A percentile compares a stretch with the other conserved stretches of the same genome.
These are phyloP conservation scores for Debaryomycetaceae sp. DNA, from an alignment of 1,139 yeast genomes.

Conservation along the genomic window DNA sequence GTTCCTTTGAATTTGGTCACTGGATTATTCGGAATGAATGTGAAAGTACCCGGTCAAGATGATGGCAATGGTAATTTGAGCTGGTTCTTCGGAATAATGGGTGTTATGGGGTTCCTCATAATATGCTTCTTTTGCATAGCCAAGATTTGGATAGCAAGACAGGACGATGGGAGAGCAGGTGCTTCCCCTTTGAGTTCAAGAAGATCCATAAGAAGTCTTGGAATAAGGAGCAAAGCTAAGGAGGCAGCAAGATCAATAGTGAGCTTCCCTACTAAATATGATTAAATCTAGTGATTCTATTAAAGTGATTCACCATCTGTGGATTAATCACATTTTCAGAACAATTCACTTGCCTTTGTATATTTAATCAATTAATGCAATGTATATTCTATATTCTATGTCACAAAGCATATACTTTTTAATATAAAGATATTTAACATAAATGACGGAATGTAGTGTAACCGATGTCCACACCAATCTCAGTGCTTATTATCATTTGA, in stretches of 20 bases:
- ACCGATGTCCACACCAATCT: no score
- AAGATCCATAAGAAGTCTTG: slow-evolving; percentile 44
- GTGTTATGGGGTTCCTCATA: slow-evolving; percentile 13
- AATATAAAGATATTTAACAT: no score
- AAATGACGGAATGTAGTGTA: no score
- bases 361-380: not conserved
- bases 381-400: not conserved
- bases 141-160: slow-evolving; percentile 12
- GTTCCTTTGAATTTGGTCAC: slow-evolving; percentile 21
- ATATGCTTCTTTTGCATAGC: slow-evolving; percentile 9
- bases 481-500: no score
- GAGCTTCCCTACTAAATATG: slow-evolving; percentile 41
- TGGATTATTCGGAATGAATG: slow-evolving; percentile 25
- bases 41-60: slow-evolving; percentile 17
- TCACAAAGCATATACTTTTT: no score
- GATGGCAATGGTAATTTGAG: slow-evolving; percentile 6
- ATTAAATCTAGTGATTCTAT: slow-evolving; percentile 8
- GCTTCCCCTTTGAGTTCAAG: slow-evolving; percentile 16
- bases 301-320: not conserved
- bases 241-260: slow-evolving; percentile 37
- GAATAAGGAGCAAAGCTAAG: slow-evolving; percentile 32
- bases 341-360: not conserved
- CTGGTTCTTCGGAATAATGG: slow-evolving; percentile 16
- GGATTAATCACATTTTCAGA: not conserved
- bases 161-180: slow-evolving; percentile 8